Evolutionary conservation across 495 filamentous ascomycete species (phyloP).

Genomic region (Chaetomium tenue): DNA sequence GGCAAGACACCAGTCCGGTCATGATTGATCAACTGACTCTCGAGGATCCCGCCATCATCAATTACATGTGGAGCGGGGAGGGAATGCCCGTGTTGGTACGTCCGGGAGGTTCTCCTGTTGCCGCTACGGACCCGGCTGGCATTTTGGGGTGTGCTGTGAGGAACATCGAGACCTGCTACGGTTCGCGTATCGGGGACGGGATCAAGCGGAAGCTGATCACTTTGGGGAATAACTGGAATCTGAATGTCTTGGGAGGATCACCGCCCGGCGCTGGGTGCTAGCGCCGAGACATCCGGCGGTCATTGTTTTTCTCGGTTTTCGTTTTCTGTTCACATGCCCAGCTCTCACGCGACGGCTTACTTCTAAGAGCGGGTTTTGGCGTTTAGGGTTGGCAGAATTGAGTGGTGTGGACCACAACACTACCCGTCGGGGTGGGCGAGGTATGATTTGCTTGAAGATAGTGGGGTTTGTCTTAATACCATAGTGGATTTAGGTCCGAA

Average conservation of each 20-base stretch:
- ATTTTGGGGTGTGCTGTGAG: slow-evolving; percentile 46
- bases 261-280: neutral
- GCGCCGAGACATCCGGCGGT: neutral
- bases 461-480: neutral
- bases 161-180: slow-evolving; percentile 46
- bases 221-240: slow-evolving; percentile 38
- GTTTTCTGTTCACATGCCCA: neutral
- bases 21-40: slow-evolving; percentile 43
- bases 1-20: slow-evolving; percentile 20
- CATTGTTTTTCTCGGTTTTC: neutral
- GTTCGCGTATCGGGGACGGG: slow-evolving; percentile 46
- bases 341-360: neutral
- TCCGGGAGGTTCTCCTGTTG: slow-evolving; percentile 32
- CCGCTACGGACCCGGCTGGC: slow-evolving; percentile 41
- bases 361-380: neutral
- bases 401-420: neutral
- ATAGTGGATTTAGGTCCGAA: neutral
- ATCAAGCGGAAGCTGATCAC: slow-evolving; percentile 47
- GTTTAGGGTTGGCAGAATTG: neutral
- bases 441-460: neutral
- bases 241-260: slow-evolving; percentile 18
- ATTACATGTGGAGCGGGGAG: slow-evolving; percentile 41
- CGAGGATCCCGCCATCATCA: slow-evolving; percentile 39
- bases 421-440: neutral
- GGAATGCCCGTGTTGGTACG: slow-evolving; percentile 41